phyloP scores from a whole-genome alignment of 257 asterid genomes.

The Lithospermum erythrorhizon region DNA sequence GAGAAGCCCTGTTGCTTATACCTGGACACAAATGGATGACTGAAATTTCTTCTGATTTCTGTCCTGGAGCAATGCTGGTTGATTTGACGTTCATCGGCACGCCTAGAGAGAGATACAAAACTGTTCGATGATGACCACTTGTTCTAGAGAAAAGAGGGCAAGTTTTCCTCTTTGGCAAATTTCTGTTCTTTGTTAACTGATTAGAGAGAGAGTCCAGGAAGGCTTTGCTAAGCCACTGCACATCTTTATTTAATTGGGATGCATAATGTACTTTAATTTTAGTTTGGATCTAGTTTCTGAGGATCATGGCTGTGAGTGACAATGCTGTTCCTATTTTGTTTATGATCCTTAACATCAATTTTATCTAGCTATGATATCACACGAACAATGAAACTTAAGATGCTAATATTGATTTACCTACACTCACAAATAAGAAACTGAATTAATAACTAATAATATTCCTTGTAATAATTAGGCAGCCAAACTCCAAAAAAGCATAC shows the following conservation, averaged over 20 bases:
- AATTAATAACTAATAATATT: constrained; percentile 18
- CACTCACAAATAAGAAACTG: too few relatives aligned
- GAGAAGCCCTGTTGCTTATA: constrained; percentile 60
- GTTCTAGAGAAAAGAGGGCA: not conserved
- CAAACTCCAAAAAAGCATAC: constrained; percentile 27
- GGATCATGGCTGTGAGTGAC: too few relatives aligned
- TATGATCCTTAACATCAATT: not conserved
- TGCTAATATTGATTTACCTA: too few relatives aligned
- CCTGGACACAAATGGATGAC: constrained; percentile 33
- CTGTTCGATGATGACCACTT: not conserved
- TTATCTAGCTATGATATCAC: too few relatives aligned
- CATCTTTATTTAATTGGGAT: not conserved
- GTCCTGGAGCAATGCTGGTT: not conserved
- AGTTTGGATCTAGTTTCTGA: not conserved
- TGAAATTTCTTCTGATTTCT: not conserved
- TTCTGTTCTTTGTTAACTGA: too few relatives aligned
- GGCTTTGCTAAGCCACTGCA: not conserved
- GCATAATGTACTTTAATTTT: constrained; percentile 1
- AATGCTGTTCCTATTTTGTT: not conserved
- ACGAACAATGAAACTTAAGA: too few relatives aligned
- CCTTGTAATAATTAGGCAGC: constrained; percentile 27
- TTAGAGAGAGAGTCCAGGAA: not conserved
- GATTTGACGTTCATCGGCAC: not conserved
- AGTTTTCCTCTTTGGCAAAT: not conserved
- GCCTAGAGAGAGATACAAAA: not conserved